Base-by-base conservation (phyloP, 495 filamentous ascomycete species). In the Hapsidospora chrysogenum region DNA sequence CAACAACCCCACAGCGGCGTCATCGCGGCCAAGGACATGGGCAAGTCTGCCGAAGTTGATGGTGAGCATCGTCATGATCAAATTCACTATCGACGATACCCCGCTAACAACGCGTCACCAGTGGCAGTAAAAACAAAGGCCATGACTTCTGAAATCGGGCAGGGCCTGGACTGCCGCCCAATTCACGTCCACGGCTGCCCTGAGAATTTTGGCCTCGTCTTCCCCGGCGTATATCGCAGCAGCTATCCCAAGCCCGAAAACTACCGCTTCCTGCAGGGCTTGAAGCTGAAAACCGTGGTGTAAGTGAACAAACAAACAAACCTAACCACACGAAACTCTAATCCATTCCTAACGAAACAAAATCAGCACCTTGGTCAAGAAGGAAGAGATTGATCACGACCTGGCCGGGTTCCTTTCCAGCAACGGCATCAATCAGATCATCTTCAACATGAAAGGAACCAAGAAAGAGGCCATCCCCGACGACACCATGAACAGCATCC, bases 361-460 rank as follows among this genome's bases (percentile, higher is more conserved):
- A n/a, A n/a, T n/a, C 34, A 84, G 79, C 32, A 86, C 80, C n/a
- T 60, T 92, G 15, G 82, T 92, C 17, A 63, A 71, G 3, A 76
- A 78, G 39, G 64, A 73, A 2, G 55, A 64, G 10, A 50, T 60
- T 13, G 66, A 77, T 0, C 48, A 65, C 5, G 66, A 59, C 3
- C 76, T 78, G 45, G 39, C 51, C 20, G 36, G 54, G 1, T 92
- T 85, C 43, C 61, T 89, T 38, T 45, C 57, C 22, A 53, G 59
- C 14, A 67, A 70, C 36, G 57, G 58, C 31, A 85, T 92, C 41
- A 58, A 61, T 22, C 82, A 86, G 41, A 51, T 62, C 37, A 65
- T 78, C 16, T 73, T 86, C 46, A 61, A 71, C 41, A 75, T 92
- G 60, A 66, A 70, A 23, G 71, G 83, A 0, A 87, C 86, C 31